Conservation (phyloP, 2,329 filamentous ascomycete genomes). For the Monosporascus sp. region DNA sequence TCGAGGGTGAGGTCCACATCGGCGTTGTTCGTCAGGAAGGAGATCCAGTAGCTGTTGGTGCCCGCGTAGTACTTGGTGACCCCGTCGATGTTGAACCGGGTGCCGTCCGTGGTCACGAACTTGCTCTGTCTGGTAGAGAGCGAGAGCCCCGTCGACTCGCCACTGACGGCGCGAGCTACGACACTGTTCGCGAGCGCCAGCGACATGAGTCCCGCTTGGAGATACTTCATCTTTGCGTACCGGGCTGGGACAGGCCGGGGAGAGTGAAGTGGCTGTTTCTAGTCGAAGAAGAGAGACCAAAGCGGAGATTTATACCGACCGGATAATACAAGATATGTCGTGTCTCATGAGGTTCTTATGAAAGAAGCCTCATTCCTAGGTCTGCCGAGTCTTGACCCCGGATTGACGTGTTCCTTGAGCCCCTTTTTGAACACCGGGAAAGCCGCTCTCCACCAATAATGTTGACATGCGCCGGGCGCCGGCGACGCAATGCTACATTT, state of each 20-base stretch:
- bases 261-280: no score
- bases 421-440: background rate
- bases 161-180: background rate
- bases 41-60: slow-evolving; percentile 49
- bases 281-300: no score
- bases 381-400: background rate
- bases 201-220: background rate
- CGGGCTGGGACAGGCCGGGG: background rate
- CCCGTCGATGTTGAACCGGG: slow-evolving; percentile 36
- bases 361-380: background rate
- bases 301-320: no score
- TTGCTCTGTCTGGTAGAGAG: slow-evolving; percentile 10
- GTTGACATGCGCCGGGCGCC: background rate
- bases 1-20: slow-evolving; percentile 49
- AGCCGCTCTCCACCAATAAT: background rate
- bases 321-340: background rate
- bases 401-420: background rate
- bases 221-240: background rate
- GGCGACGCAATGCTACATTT: no score
- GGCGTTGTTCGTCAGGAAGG: slow-evolving; percentile 42
- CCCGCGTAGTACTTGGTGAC: slow-evolving; percentile 41
- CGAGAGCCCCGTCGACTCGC: background rate
- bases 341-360: no score
- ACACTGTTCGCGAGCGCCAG: background rate
- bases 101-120: slow-evolving; percentile 20